Percentiles rank a stretch among this genome's conserved stretches.
Conservation (phyloP, 345 rosid genomes). For the Gossypium longicalyx region DNA sequence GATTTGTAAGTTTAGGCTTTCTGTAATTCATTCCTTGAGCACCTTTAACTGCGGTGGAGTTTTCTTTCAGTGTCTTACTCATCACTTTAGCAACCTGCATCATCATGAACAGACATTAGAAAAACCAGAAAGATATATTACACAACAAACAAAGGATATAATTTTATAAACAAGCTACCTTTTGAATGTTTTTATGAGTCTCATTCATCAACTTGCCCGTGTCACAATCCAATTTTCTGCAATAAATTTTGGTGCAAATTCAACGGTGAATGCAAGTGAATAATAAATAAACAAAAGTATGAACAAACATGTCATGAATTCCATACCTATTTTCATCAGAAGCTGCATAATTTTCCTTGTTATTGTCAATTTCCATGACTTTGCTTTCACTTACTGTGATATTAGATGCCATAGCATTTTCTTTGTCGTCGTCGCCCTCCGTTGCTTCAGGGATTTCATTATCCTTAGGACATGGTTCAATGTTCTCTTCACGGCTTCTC, state of each 20-base stretch:
- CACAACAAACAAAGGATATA: not conserved
- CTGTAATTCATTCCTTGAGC: slow-evolving; percentile 38
- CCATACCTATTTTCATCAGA: slow-evolving; percentile 48
- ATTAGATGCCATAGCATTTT: slow-evolving; percentile 23
- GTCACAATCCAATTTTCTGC: slow-evolving; percentile 34
- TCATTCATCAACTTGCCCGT: slow-evolving; percentile 16
- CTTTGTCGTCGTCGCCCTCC: slow-evolving; percentile 20
- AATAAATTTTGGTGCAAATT: slow-evolving; percentile 15
- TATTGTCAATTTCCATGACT: slow-evolving; percentile 26
- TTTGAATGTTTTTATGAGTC: slow-evolving; percentile 28
- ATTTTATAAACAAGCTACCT: slow-evolving; percentile 27
- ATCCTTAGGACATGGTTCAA: slow-evolving; percentile 4
- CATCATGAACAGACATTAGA: slow-evolving; percentile 7
- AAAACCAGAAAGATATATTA: slow-evolving; percentile 15
- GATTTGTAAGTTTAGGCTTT: slow-evolving; percentile 80
- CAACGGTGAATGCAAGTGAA: not conserved
- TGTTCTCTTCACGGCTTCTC: slow-evolving; percentile 9
- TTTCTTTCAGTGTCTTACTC: slow-evolving; percentile 38
- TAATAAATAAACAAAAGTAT: not conserved
- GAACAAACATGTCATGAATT: slow-evolving; percentile 1
- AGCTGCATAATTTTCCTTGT: slow-evolving; percentile 55
- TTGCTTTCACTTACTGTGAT: slow-evolving; percentile 24
- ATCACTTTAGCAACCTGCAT: slow-evolving; percentile 38
- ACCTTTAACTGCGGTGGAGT: slow-evolving; percentile 21
- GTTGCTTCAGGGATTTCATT: slow-evolving; percentile 6